Percentiles rank a stretch among this genome's conserved stretches.
These are phyloP conservation scores for Coccomyxa sp. DNA, from an alignment of 139 green algal species.

Conservation along the genomic window DNA sequence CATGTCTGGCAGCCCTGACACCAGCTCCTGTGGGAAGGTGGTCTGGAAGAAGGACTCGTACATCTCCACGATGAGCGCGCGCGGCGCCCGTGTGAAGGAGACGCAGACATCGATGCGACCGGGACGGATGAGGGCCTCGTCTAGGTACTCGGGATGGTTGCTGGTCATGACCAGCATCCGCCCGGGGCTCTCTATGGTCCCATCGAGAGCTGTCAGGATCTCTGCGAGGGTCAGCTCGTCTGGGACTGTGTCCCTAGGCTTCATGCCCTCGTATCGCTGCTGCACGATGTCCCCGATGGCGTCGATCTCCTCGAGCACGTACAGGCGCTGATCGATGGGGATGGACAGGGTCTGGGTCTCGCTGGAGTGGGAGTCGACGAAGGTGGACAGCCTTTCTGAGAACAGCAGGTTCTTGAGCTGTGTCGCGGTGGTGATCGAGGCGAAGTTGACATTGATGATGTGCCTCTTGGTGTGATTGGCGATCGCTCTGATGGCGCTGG, in stretches of 20 bases:
- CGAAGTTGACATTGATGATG: slow-evolving; percentile 3
- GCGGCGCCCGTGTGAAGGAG: background rate
- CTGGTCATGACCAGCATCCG: slow-evolving; percentile 60
- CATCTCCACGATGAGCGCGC: background rate
- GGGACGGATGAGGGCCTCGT: slow-evolving; percentile 39
- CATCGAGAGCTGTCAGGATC: too few relatives aligned
- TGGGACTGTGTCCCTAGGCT: too few relatives aligned
- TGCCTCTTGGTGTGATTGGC: slow-evolving; percentile 2
- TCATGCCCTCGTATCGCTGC: too few relatives aligned
- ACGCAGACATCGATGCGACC: slow-evolving; percentile 31
- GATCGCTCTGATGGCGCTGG: slow-evolving; percentile 8
- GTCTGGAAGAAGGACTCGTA: slow-evolving; percentile 5
- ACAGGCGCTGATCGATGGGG: background rate
- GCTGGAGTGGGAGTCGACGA: background rate
- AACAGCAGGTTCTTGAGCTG: slow-evolving; percentile 6
- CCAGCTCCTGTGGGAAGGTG: too few relatives aligned
- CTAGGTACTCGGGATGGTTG: slow-evolving; percentile 48
- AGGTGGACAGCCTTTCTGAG: too few relatives aligned
- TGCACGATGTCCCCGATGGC: too few relatives aligned
- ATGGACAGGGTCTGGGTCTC: background rate
- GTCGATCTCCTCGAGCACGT: slow-evolving; percentile 4
- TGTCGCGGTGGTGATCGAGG: background rate
- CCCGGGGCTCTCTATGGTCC: slow-evolving; percentile 15
- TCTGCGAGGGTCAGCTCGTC: too few relatives aligned
- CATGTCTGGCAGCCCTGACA: too few relatives aligned